phyloP scores from a whole-genome alignment of 2,329 filamentous ascomycete genomes.

The Metarhizium sp. region DNA sequence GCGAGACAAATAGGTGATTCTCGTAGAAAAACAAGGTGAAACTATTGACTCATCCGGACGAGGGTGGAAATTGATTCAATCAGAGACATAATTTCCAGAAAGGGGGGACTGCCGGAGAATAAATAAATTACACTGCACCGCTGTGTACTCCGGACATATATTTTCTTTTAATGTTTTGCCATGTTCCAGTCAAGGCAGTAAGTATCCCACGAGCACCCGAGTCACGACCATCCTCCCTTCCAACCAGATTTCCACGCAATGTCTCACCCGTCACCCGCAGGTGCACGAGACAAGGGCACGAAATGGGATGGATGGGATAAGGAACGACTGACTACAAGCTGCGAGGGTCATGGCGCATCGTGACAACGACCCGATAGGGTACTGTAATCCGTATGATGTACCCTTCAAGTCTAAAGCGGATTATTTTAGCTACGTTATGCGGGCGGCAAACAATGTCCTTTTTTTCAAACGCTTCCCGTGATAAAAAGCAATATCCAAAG shows the following conservation, averaged over 20 bases:
- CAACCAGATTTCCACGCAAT: not conserved
- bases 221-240: not conserved
- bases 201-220: not conserved
- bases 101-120: not conserved
- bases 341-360: not conserved
- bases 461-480: no score
- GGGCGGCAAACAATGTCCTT: no score
- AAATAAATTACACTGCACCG: not conserved
- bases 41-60: no score
- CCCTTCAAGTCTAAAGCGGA: not conserved
- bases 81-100: not conserved
- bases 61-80: not conserved
- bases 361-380: not conserved
- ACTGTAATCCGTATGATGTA: no score
- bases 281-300: constrained; percentile 1
- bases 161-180: not conserved
- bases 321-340: not conserved
- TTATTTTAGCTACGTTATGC: not conserved
- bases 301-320: not conserved
- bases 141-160: no score
- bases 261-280: constrained; percentile 5
- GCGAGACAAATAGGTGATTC: not conserved
- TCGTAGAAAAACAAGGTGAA: no score
- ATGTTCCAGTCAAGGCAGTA: not conserved
- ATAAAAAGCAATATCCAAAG: not conserved